These are phyloP conservation scores for Vararia minispora DNA, from an alignment of 768 basidiomycete genomes.

Conservation along the genomic window DNA sequence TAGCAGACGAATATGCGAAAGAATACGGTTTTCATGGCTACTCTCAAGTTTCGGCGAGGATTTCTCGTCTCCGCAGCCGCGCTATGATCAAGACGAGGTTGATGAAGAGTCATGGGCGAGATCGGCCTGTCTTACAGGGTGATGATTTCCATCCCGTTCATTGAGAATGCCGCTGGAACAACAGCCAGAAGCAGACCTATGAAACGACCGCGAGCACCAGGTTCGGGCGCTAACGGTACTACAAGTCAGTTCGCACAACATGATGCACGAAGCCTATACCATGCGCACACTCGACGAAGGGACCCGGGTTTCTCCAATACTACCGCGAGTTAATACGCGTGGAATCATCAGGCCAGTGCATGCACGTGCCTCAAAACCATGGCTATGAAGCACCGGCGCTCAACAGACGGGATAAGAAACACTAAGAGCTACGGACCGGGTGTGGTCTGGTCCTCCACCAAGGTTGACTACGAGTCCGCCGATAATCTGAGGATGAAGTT, in stretches of 20 bases:
- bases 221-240: slow-evolving; percentile 11
- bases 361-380: slow-evolving; percentile 9
- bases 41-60: slow-evolving; percentile 9
- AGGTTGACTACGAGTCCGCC: slow-evolving; percentile 11
- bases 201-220: slow-evolving; percentile 11
- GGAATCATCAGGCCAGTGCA: not conserved
- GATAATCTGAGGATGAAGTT: slow-evolving; percentile 7
- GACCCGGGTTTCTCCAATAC: slow-evolving; percentile 13
- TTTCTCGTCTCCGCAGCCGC: slow-evolving; percentile 14
- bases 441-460: slow-evolving; percentile 13
- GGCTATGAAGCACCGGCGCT: slow-evolving; percentile 3
- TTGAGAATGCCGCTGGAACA: slow-evolving; percentile 10
- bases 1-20: slow-evolving; percentile 13
- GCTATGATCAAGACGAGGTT: slow-evolving; percentile 3
- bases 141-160: slow-evolving; percentile 13
- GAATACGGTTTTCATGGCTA: slow-evolving; percentile 12
- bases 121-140: slow-evolving; percentile 6
- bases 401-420: not conserved
- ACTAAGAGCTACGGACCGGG: slow-evolving; percentile 2
- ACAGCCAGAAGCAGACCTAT: slow-evolving; percentile 12
- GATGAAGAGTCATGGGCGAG: not conserved
- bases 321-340: not conserved
- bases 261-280: not conserved
- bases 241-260: not conserved
- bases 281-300: slow-evolving; percentile 10